Base-by-base conservation (phyloP, 2,329 filamentous ascomycete genomes). In the Aspergillus tanneri region DNA sequence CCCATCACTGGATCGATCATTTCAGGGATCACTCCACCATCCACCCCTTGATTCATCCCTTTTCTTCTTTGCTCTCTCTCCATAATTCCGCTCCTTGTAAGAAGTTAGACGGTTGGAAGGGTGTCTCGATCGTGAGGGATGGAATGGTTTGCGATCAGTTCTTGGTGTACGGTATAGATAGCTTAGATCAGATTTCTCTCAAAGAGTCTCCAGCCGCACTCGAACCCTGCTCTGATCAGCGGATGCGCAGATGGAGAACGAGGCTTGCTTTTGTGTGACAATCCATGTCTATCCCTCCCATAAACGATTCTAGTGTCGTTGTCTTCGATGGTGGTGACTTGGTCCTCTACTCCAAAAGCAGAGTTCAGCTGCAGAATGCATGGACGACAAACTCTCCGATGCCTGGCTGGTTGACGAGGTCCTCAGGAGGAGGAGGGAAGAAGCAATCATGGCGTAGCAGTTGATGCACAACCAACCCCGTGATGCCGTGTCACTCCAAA, bases 1-100 rank as follows among this genome's bases (percentile, higher is more conserved):
- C 19, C 46, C 5, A 60, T 45, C 9, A 60, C 37, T 12, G 57
- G 50, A 32, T 57, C 53, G 9, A 51, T 35, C 46, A 43, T 37
- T 24, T 46, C 18, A 21, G 44, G 27, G 9, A 23, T 28, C 34
- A 16, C 25, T 35, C 35, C 11, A 5, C 43, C 6, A 32, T 19
- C 47, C 25, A 34, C 34, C 50, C 39, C 50, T 49, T 46, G 43
- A 45, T 44, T 44, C 46, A 39, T 27, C 35, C 47, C 36, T 30
- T 22, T 41, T 4, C 16, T 18, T 22, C 32, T 28, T 43, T 4
- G 28, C 11, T 16, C 12, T 34, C n/a, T 5, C 14, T 18, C n/a
- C 4, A 8, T 7, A 5, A 16, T n/a, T n/a, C n/a, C n/a, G 5
- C 40, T 25, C 46, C 34, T 48, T 24, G 32, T 1, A 23, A 8